Conservation (phyloP, 192 early-diverging fungal species). For the Kappamyces sp. region DNA sequence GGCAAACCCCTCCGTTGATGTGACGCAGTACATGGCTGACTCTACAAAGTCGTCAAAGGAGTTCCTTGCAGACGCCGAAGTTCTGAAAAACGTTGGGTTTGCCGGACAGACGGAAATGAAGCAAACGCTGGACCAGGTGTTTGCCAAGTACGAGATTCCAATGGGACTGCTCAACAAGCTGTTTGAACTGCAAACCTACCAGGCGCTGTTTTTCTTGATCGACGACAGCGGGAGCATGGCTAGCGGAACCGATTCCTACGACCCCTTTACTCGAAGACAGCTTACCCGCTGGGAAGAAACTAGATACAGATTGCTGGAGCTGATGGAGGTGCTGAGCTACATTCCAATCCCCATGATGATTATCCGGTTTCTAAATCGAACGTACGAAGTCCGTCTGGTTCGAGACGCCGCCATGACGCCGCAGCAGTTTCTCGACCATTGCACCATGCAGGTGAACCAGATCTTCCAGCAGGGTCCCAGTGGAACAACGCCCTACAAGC, state of each 20-base stretch:
- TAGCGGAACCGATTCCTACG: constrained; percentile 4
- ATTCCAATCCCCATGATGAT: constrained; percentile 11
- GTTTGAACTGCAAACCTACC: constrained; percentile 13
- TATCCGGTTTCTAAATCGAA: constrained; percentile 16
- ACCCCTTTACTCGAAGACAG: not conserved
- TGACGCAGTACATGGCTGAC: too few species aligned
- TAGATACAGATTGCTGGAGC: constrained; percentile 10
- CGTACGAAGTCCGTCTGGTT: not conserved
- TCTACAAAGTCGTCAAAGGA: too few species aligned
- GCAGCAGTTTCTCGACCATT: too few species aligned
- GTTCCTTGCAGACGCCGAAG: too few species aligned
- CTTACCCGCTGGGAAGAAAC: constrained; percentile 22
- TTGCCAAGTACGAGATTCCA: constrained; percentile 14
- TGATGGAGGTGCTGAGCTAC: constrained; percentile 14
- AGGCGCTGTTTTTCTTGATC: constrained; percentile 9
- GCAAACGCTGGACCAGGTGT: constrained; percentile 11
- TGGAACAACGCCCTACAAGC: not conserved
- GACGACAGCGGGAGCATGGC: constrained; percentile 17
- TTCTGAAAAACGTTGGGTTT: too few species aligned
- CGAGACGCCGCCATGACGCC: not conserved
- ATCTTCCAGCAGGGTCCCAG: not conserved
- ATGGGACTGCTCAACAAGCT: constrained; percentile 16
- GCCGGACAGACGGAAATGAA: too few species aligned
- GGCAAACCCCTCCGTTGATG: too few species aligned
- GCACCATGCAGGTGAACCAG: too few species aligned